Conservation (phyloP, 345 rosid species). For the Lumnitzera racemosa region DNA sequence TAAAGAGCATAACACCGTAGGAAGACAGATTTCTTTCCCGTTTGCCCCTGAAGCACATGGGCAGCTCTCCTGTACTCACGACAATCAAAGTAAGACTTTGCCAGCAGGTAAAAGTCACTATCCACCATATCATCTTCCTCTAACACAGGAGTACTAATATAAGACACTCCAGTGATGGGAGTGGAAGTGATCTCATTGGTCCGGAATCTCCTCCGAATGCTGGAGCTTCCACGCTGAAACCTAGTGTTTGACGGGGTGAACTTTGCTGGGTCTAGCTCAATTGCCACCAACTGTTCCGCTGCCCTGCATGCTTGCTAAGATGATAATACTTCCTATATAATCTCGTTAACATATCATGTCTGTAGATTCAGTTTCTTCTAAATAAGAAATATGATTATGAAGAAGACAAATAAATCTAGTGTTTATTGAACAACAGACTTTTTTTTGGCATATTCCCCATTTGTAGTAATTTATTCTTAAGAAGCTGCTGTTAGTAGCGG, state of each 20-base stretch:
- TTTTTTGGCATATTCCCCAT: not conserved
- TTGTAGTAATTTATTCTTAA: not conserved
- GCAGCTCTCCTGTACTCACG: conserved; percentile 83
- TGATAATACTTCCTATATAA: no score
- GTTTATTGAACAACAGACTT: not conserved
- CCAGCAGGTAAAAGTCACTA: conserved; percentile 76
- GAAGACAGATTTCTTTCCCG: conserved; percentile 72
- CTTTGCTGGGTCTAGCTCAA: conserved; percentile 83
- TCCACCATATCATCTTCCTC: conserved; percentile 78
- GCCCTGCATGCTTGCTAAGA: conserved; percentile 42
- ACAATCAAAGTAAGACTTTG: conserved; percentile 86
- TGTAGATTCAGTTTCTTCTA: not conserved
- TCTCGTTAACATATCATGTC: not conserved
- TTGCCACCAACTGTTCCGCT: conserved; percentile 86
- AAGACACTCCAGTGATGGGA: conserved; percentile 59
- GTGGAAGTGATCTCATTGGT: conserved; percentile 70
- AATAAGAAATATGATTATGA: not conserved
- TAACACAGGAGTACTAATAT: conserved; percentile 67
- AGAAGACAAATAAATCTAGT: not conserved
- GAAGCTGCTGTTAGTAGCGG: no score
- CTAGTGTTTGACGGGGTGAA: conserved; percentile 89
- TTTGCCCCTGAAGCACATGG: conserved; percentile 76
- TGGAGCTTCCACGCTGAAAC: conserved; percentile 96
- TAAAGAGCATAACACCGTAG: conserved; percentile 86
- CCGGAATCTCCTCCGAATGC: conserved; percentile 76